Percentiles rank a stretch among this genome's conserved stretches.
Evolutionary conservation across 2,329 filamentous ascomycete species (phyloP).

Genomic region (Alternaria postmessia): DNA sequence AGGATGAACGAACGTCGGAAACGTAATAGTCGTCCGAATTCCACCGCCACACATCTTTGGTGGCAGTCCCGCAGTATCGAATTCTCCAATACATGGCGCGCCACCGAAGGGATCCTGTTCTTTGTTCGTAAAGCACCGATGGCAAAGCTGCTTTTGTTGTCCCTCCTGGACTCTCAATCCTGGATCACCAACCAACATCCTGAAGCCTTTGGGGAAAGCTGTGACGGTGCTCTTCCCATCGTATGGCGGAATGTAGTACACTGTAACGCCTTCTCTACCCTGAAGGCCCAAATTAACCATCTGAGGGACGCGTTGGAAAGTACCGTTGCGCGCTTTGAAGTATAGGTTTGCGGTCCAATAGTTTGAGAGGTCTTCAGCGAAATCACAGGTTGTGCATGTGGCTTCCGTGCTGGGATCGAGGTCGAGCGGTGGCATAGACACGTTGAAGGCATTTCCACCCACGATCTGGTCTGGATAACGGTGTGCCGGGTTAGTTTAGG

Average conservation of each 20-base stretch:
- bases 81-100: slow-evolving; percentile 48
- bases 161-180: slow-evolving; percentile 25
- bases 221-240: slow-evolving; percentile 48
- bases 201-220: slow-evolving; percentile 38
- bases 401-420: slow-evolving; percentile 29
- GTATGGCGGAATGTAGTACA: slow-evolving; percentile 44
- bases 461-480: slow-evolving; percentile 32
- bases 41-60: slow-evolving; percentile 48
- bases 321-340: slow-evolving; percentile 38
- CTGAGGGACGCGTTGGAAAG: slow-evolving; percentile 41
- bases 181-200: slow-evolving; percentile 39
- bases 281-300: slow-evolving; percentile 37
- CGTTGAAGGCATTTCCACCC: slow-evolving; percentile 42
- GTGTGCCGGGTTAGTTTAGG: neutral
- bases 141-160: slow-evolving; percentile 51
- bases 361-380: slow-evolving; percentile 30
- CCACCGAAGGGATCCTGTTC: slow-evolving; percentile 51
- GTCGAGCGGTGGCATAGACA: slow-evolving; percentile 26
- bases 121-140: slow-evolving; percentile 55
- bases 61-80: slow-evolving; percentile 34
- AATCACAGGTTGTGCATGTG: slow-evolving; percentile 38
- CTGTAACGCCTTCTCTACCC: slow-evolving; percentile 37
- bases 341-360: slow-evolving; percentile 42
- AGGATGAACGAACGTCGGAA: slow-evolving; percentile 48
- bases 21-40: slow-evolving; percentile 58